phyloP scores from a whole-genome alignment of 257 asterid species.

The Mentha longifolia region DNA sequence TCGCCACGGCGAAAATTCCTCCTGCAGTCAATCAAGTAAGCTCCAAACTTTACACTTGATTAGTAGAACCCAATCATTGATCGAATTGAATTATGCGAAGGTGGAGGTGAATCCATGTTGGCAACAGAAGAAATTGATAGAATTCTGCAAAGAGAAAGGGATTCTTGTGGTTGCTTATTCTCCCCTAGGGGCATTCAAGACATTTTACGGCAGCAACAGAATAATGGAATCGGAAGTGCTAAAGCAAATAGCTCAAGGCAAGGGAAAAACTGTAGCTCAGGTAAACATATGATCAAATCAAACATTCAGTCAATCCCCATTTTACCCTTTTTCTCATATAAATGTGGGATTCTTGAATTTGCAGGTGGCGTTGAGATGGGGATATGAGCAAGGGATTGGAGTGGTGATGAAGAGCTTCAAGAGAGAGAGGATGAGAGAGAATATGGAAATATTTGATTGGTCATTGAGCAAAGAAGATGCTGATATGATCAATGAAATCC shows the following conservation, averaged over 20 bases:
- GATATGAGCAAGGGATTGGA: conserved; percentile 61
- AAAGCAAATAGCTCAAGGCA: conserved; percentile 52
- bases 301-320: not conserved
- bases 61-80: not conserved
- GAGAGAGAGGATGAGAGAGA: conserved; percentile 68
- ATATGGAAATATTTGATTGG: conserved; percentile 62
- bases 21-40: conserved; percentile 76
- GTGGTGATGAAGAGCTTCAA: conserved; percentile 65
- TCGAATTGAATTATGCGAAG: conserved; percentile 36
- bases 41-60: not conserved
- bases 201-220: conserved; percentile 63
- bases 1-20: conserved; percentile 45
- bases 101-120: conserved; percentile 82
- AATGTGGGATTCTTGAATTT: not conserved
- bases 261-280: conserved; percentile 66
- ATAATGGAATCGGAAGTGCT: conserved; percentile 58
- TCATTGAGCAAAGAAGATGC: conserved; percentile 51
- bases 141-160: conserved; percentile 59
- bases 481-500: conserved; percentile 51
- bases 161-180: conserved; percentile 59
- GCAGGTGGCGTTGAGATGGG: conserved; percentile 82
- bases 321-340: too few relatives aligned
- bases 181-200: conserved; percentile 56
- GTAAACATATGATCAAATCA: conserved; percentile 18
- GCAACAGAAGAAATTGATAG: conserved; percentile 71